Percentiles rank a stretch among this genome's conserved stretches.
Conservation (phyloP, 257 asterid genomes). For the Eustoma russellianum region DNA sequence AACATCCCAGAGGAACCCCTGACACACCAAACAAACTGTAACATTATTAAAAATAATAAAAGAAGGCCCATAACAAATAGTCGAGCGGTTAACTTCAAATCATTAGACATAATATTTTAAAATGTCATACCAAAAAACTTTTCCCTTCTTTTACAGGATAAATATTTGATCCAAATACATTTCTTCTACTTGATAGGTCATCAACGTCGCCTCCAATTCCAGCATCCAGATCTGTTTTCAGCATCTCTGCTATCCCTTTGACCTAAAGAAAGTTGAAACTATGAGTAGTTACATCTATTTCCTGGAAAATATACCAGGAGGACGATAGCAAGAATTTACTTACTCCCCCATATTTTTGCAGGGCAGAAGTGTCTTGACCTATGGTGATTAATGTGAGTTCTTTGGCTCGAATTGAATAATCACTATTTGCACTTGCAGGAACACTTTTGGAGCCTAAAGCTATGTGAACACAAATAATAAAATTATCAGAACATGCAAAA, state of each 20-base stretch:
- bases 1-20: conserved; percentile 95
- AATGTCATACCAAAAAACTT: conserved; percentile 57
- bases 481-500: conserved; percentile 10
- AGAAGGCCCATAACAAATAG: conserved; percentile 3
- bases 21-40: conserved; percentile 9
- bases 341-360: conserved; percentile 85
- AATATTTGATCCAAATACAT: conserved; percentile 69
- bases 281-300: background rate
- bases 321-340: conserved; percentile 13
- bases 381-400: conserved; percentile 70
- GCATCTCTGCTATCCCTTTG: conserved; percentile 56
- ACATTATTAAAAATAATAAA: conserved; percentile 8
- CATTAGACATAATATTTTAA: conserved; percentile 5
- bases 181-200: conserved; percentile 50
- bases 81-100: conserved; percentile 4
- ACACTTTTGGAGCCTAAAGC: conserved; percentile 59
- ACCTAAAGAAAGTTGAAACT: conserved; percentile 32
- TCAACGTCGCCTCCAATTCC: conserved; percentile 51
- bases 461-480: conserved; percentile 18
- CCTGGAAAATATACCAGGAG: background rate
- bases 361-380: conserved; percentile 55
- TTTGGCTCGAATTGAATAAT: conserved; percentile 56
- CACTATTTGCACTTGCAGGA: conserved; percentile 56
- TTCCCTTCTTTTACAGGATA: conserved; percentile 84
- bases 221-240: conserved; percentile 50